Conservation (phyloP, 768 basidiomycete species). For the Kondoa malvinella region DNA sequence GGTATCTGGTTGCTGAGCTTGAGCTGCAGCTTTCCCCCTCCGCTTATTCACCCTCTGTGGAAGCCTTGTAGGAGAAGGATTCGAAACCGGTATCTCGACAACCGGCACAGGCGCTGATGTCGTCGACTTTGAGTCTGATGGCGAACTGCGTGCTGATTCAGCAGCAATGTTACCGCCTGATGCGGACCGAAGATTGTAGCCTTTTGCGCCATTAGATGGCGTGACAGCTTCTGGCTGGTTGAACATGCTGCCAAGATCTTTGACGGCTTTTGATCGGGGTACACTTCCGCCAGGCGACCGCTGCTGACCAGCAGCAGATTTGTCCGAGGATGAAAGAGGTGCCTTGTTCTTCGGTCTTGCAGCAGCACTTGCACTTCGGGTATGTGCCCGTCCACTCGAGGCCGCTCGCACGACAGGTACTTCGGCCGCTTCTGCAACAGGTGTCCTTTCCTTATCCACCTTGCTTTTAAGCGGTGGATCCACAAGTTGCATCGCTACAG, state of each 20-base stretch:
- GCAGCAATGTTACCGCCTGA: not conserved
- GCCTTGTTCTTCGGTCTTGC: conserved; percentile 2
- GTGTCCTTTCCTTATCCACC: not conserved
- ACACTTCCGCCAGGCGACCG: not conserved
- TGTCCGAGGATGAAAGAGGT: not conserved
- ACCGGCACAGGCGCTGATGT: not conserved
- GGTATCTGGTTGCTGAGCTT: not conserved
- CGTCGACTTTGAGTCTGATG: not conserved
- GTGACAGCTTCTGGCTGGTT: not conserved
- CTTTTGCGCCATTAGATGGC: not conserved
- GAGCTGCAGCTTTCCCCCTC: not conserved
- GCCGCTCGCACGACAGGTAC: not conserved
- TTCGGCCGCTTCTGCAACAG: not conserved
- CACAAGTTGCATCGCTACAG: not conserved
- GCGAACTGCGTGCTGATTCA: not conserved
- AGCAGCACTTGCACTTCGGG: not conserved
- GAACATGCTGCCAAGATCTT: conserved; percentile 1
- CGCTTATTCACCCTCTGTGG: not conserved
- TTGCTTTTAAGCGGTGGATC: not conserved
- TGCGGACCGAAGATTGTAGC: not conserved
- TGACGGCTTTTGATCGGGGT: conserved; percentile 3
- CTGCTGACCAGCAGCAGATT: not conserved
- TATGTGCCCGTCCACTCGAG: not conserved
- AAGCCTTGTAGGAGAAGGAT: not conserved
- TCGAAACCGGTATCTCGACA: no score